Evolutionary conservation across 768 basidiomycete genomes (phyloP).

Genomic region (Scleroderma bovista): DNA sequence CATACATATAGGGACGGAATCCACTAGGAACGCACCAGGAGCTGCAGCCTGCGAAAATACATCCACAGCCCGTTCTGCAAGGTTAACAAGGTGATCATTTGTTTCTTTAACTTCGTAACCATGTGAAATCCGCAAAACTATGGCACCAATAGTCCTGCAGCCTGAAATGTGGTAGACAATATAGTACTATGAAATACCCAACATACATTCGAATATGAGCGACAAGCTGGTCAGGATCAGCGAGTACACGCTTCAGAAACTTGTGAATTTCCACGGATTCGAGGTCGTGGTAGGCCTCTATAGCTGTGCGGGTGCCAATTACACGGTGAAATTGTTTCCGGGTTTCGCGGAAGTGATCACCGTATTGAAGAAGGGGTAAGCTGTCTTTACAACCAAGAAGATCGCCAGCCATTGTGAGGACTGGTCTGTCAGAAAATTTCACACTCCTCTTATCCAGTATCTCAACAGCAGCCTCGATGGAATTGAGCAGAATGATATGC

Average conservation of each 20-base stretch:
- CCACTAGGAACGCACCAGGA: neutral
- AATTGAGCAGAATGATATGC: slow-evolving; percentile 44
- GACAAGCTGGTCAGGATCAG: slow-evolving; percentile 41
- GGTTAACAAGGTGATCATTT: slow-evolving; percentile 28
- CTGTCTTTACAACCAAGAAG: too few species aligned
- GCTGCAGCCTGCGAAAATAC: slow-evolving; percentile 1
- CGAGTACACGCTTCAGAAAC: slow-evolving; percentile 43
- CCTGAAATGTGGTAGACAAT: neutral
- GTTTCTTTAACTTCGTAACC: slow-evolving; percentile 29
- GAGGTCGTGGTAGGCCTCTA: slow-evolving; percentile 35
- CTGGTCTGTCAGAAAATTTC: slow-evolving; percentile 37
- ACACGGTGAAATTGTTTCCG: slow-evolving; percentile 2
- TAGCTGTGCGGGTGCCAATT: neutral
- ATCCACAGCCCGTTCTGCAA: slow-evolving; percentile 19
- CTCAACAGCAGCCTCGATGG: slow-evolving; percentile 39
- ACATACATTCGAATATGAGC: too few species aligned
- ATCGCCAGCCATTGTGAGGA: neutral
- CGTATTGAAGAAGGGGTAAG: too few species aligned
- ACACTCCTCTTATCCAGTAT: slow-evolving; percentile 46
- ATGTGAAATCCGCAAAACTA: slow-evolving; percentile 31
- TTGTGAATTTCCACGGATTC: slow-evolving; percentile 44
- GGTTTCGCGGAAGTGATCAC: neutral
- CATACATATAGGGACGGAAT: slow-evolving; percentile 9
- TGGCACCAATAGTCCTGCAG: slow-evolving; percentile 3
- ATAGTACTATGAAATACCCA: too few species aligned